These are phyloP conservation scores for Cryptosporidium felis DNA, from an alignment of 169 alveolate genomes.

Conservation along the genomic window DNA sequence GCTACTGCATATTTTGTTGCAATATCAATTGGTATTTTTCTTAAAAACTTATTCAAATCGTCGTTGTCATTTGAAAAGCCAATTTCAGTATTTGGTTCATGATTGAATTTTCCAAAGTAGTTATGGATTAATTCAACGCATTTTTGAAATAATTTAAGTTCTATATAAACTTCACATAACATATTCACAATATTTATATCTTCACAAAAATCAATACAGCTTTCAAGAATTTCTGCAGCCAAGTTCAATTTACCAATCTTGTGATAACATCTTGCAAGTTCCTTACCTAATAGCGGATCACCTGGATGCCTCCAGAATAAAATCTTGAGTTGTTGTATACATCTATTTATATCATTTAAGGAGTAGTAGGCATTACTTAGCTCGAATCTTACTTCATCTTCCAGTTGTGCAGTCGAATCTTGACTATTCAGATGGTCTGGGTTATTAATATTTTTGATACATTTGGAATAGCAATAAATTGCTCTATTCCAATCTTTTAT, in stretches of 20 bases:
- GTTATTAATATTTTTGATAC: slow-evolving; percentile 14
- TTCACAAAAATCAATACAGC: slow-evolving; percentile 16
- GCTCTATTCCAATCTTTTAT: slow-evolving; percentile 70
- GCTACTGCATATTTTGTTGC: slow-evolving; percentile 62
- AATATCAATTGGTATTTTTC: slow-evolving; percentile 41
- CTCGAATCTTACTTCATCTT: slow-evolving; percentile 68
- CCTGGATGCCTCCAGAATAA: slow-evolving; percentile 69
- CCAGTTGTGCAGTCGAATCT: slow-evolving; percentile 36
- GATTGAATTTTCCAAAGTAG: not conserved
- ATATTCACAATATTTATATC: slow-evolving; percentile 44
- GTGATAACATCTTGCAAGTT: slow-evolving; percentile 70
- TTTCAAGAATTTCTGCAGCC: slow-evolving; percentile 65
- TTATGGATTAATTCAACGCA: slow-evolving; percentile 26
- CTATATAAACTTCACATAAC: slow-evolving; percentile 66
- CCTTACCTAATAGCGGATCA: slow-evolving; percentile 63
- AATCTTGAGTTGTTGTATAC: slow-evolving; percentile 66
- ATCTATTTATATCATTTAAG: slow-evolving; percentile 11
- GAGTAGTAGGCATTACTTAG: slow-evolving; percentile 54
- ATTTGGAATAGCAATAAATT: slow-evolving; percentile 68
- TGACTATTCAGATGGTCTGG: slow-evolving; percentile 28
- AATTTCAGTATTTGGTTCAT: not conserved
- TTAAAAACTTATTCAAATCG: not conserved
- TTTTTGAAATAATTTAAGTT: slow-evolving; percentile 39
- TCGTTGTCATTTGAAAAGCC: not conserved
- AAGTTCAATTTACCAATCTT: slow-evolving; percentile 44